Conservation (phyloP, 2,329 filamentous ascomycete genomes). For the Pseudogymnoascus sp. region DNA sequence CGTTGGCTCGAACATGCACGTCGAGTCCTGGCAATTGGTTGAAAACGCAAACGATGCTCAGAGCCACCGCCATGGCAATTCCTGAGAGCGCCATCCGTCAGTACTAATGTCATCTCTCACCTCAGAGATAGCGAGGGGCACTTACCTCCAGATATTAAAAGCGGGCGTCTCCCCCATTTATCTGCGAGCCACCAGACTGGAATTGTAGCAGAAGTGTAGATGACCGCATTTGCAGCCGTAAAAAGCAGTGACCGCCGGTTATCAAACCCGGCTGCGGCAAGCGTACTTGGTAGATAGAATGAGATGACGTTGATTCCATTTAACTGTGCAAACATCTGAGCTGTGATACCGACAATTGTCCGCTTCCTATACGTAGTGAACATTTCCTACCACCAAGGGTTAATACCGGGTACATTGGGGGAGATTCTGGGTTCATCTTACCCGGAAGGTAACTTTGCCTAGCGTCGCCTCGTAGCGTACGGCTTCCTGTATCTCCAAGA, state of each 20-base stretch:
- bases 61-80: slow-evolving; percentile 28
- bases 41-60: slow-evolving; percentile 32
- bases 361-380: slow-evolving; percentile 35
- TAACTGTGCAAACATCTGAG: slow-evolving; percentile 34
- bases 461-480: slow-evolving; percentile 30
- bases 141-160: slow-evolving; percentile 22
- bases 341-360: slow-evolving; percentile 34
- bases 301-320: slow-evolving; percentile 37
- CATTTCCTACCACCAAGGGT: slow-evolving; percentile 28
- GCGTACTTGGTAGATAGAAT: slow-evolving; percentile 33
- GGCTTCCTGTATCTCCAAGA: slow-evolving; percentile 31
- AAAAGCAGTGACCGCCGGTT: slow-evolving; percentile 31
- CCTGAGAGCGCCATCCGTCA: slow-evolving; percentile 16
- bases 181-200: slow-evolving; percentile 34
- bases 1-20: slow-evolving; percentile 27
- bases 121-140: neutral
- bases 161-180: slow-evolving; percentile 32
- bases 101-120: neutral
- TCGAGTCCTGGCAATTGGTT: slow-evolving; percentile 26
- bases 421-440: slow-evolving; percentile 13
- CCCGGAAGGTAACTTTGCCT: slow-evolving; percentile 28
- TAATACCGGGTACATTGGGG: neutral
- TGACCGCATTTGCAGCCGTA: slow-evolving; percentile 33
- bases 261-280: slow-evolving; percentile 30
- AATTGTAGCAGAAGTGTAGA: slow-evolving; percentile 33